Evolutionary conservation across 108 stramenopile genomes (phyloP), one percentile per base, ranked within the genome.

Genomic region (Schizochytrium sp.): DNA sequence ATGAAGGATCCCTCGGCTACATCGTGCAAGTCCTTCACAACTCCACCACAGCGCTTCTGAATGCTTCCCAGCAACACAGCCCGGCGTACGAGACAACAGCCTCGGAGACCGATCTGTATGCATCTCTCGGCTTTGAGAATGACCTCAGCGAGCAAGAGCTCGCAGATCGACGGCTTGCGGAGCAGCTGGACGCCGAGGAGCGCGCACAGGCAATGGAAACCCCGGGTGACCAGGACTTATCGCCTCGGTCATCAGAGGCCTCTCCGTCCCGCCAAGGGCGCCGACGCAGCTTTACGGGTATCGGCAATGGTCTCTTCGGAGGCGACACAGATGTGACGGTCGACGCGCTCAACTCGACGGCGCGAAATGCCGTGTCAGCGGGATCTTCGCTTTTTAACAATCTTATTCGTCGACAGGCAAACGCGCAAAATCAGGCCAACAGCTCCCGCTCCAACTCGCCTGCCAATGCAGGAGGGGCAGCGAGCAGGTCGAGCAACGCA

Each of bases 331-430:
- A 53, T 23, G 16, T 53, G 12, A 16, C 76, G 18, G 48, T 83
- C 5, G 76, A 83, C 76, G 18, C 76, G 0, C 44, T 83, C n/a
- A 83, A 83, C 28, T 53, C 48, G 43, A 83, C 76, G 6, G 76
- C 76, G n/a, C 76, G 76, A n/a, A 83, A 83, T 83, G 76, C 76
- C 18, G 76, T 83, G 6, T 83, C 76, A 12, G 76, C 76, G 2
- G 76, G 76, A 23, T 83, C 76, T 14, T 53, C 45, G n/a, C 51
- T 83, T 12, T 83, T 83, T 53, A 83, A 83, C 76, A 83, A 83
- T 23, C 51, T 83, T 18, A 83, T 83, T 34, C 45, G 76, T 6
- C 19, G 76, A 6, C 45, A 83, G 12, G 48, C n/a, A 6, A 23
- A 47, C 48, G 25, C 45, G 51, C 76, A 83, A 23, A 28, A 69